Evolutionary conservation across 2,329 filamentous ascomycete species (phyloP), one percentile per base, ranked within the genome.

Genomic region (Trichoderma guizhouense): DNA sequence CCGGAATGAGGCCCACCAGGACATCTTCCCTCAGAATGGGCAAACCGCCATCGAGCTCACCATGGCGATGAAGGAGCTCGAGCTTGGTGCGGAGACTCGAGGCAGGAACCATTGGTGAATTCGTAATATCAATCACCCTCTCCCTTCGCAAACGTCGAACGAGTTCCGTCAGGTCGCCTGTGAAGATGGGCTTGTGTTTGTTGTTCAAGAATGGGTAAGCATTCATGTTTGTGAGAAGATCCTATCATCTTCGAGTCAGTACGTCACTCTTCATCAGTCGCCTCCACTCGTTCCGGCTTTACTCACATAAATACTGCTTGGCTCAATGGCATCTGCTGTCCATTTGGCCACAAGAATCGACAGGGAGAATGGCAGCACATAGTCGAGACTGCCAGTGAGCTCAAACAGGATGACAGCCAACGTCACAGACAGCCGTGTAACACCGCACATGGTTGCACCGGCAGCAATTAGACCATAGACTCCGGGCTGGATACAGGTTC

Each of bases 201-300:
- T 97, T 97, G 82, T 97, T 94, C n/a, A 99, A 88, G 83, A 97
- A 98, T 0, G 96, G 96, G 75, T 98, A 99, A 3, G 93, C 92
- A 81, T 99, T 98, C 92, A 99, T 95, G 79, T 96, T 94, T 0
- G 95, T 98, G 21, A 98, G 86, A 12, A 98, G 88, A 79, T 98
- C 96, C 89, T 93, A 76, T 7, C 4, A 73, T 78, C 30, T 78
- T 78, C 65, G 12, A 28, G 11, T 58, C 7, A 47, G 55, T n/a
- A 11, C 21, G n/a, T 34, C 61, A 11, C 12, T 57, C 32, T 26
- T n/a, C n/a, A 8, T 14, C 1, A 14, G 2, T 28, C 30, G 14
- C 51, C 55, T n/a, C 28, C 3, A 6, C 9, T 7, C 26, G 83
- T 89, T 83, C 98, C 15, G 18, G 5, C 3, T 51, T 30, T 21